phyloP scores from a whole-genome alignment of 306 rosid species.

The Pterocarpus macrocarpus region DNA sequence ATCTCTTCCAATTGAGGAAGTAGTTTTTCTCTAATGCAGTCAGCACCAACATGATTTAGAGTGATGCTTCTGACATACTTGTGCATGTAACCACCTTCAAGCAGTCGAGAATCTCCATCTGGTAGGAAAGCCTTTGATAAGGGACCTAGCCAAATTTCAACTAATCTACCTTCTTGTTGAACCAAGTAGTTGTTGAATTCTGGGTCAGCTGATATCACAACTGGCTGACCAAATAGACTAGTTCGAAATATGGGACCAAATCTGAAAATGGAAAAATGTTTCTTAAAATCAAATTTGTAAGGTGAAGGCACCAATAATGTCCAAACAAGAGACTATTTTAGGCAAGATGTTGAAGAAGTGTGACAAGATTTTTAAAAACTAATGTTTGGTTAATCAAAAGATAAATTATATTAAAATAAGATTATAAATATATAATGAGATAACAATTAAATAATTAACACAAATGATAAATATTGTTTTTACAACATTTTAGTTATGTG shows the following conservation, averaged over 20 bases:
- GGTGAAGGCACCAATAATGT: no score
- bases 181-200: not conserved
- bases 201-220: not conserved
- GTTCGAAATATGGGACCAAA: slow-evolving; percentile 25
- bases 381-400: no score
- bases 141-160: slow-evolving; percentile 2
- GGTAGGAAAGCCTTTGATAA: not conserved
- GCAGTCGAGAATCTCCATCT: not conserved
- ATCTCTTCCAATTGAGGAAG: slow-evolving; percentile 1
- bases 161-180: not conserved
- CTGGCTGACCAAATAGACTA: slow-evolving; percentile 13
- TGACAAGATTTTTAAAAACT: no score
- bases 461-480: no score
- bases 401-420: no score
- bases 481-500: no score
- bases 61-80: not conserved
- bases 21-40: not conserved
- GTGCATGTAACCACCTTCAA: not conserved
- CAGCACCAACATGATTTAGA: not conserved
- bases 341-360: no score
- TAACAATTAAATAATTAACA: no score
- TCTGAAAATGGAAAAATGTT: not conserved
- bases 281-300: no score
- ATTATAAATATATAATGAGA: no score
- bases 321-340: no score